Evolutionary conservation across 2,329 filamentous ascomycete species (phyloP).

Genomic region (Remersonia thermophila): DNA sequence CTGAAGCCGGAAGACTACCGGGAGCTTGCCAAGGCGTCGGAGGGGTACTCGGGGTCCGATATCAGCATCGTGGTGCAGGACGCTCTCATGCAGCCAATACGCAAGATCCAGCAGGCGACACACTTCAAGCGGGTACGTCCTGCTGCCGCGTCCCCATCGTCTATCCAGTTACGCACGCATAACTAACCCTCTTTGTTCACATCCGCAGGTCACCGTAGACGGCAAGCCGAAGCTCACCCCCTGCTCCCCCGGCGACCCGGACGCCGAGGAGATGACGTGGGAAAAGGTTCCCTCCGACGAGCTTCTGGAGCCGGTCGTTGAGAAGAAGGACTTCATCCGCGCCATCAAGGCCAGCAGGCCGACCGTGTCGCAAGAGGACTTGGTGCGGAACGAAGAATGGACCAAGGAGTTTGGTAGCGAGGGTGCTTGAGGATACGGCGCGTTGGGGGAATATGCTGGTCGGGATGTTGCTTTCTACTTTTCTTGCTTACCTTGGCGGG

Average conservation of each 20-base stretch:
- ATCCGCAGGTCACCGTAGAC: slow-evolving; percentile 54
- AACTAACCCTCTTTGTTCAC: no score
- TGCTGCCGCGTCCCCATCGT: not conserved
- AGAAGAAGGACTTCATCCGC: slow-evolving; percentile 85
- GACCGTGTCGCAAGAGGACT: slow-evolving; percentile 79
- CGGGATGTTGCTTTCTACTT: not conserved
- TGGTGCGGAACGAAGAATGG: slow-evolving; percentile 80
- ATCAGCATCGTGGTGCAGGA: slow-evolving; percentile 93
- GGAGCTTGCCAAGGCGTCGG: slow-evolving; percentile 66
- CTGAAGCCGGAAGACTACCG: slow-evolving; percentile 68
- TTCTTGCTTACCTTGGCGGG: not conserved
- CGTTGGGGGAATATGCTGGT: not conserved
- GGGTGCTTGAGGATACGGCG: slow-evolving; percentile 41
- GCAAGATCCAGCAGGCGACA: slow-evolving; percentile 93
- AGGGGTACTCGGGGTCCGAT: slow-evolving; percentile 93
- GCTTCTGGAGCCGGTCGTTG: slow-evolving; percentile 73
- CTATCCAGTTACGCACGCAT: no score
- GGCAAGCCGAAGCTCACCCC: slow-evolving; percentile 62
- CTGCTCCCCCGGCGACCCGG: slow-evolving; percentile 80
- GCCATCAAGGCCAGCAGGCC: slow-evolving; percentile 80
- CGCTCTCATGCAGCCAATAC: slow-evolving; percentile 91
- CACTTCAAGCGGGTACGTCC: slow-evolving; percentile 84
- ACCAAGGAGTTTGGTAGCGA: slow-evolving; percentile 94
- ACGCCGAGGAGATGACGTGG: slow-evolving; percentile 89
- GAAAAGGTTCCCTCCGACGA: slow-evolving; percentile 73